phyloP scores from a whole-genome alignment of 345 rosid species.

The Bruguiera sexangula region DNA sequence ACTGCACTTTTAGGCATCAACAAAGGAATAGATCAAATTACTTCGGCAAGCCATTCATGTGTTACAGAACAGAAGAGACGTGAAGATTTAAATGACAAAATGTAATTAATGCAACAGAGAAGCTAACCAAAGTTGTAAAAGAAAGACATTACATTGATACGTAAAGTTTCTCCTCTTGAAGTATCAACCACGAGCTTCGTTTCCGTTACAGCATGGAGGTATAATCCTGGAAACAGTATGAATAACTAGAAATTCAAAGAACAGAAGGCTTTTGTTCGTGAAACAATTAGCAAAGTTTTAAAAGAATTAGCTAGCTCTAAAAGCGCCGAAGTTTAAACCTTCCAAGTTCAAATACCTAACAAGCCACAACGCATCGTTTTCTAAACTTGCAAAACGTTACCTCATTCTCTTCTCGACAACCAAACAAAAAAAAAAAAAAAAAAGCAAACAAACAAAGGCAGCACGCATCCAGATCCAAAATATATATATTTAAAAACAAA shows the following conservation, averaged over 20 bases:
- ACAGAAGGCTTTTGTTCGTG: neutral
- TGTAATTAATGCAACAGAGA: neutral
- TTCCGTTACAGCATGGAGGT: constrained; percentile 80
- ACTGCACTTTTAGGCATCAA: constrained; percentile 46
- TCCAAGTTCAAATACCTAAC: too few species aligned
- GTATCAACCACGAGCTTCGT: constrained; percentile 95
- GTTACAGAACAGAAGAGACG: neutral
- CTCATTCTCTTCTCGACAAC: too few species aligned
- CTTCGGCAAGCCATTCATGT: neutral
- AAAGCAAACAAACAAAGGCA: neutral
- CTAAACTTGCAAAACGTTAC: too few species aligned
- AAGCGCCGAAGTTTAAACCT: too few species aligned
- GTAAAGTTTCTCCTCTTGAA: constrained; percentile 85
- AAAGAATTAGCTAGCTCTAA: neutral
- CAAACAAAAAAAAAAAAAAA: neutral
- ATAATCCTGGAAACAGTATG: constrained; percentile 53
- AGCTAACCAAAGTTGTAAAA: neutral
- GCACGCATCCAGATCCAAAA: constrained; percentile 7
- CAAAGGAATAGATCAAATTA: neutral
- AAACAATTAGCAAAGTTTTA: neutral
- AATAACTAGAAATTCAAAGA: too few species aligned
- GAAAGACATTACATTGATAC: constrained; percentile 63
- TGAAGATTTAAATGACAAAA: neutral
- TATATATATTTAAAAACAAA: neutral
- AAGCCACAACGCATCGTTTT: too few species aligned